These are phyloP conservation scores for Wickerhamiella brachini DNA, from an alignment of 805 yeast species.

Conservation along the genomic window DNA sequence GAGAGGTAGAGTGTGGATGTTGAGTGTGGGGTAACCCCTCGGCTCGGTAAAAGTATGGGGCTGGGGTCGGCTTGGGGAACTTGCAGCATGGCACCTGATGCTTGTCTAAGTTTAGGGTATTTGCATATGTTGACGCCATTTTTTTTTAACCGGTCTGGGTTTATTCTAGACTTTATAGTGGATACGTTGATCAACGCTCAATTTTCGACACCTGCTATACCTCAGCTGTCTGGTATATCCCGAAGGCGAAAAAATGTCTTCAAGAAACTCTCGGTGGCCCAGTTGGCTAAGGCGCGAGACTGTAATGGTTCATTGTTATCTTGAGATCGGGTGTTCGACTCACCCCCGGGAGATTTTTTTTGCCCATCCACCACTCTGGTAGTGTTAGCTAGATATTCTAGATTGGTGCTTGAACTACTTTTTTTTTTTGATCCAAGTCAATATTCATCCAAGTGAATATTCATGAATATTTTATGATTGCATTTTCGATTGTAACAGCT, in stretches of 20 bases:
- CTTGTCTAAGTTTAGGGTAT: neutral
- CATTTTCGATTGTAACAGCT: neutral
- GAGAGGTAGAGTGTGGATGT: neutral
- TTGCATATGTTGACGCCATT: too few species aligned
- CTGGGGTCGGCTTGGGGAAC: neutral
- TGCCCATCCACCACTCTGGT: too few species aligned
- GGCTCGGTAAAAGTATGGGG: neutral
- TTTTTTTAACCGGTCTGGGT: too few species aligned
- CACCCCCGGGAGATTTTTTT: constrained; percentile 23
- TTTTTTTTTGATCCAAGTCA: too few species aligned
- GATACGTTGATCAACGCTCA: too few species aligned
- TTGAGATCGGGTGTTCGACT: constrained; percentile 26
- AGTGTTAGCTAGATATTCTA: too few species aligned
- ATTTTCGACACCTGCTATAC: too few species aligned
- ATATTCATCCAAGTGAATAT: too few species aligned
- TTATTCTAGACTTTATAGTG: too few species aligned
- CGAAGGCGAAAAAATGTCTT: neutral
- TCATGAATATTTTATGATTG: too few species aligned
- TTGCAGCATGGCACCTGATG: neutral
- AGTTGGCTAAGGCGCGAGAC: constrained; percentile 28
- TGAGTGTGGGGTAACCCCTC: neutral
- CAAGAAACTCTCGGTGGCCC: constrained; percentile 23
- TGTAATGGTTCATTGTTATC: constrained; percentile 23
- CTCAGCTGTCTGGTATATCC: neutral
- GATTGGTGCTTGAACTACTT: too few species aligned